Evolutionary conservation across 2,329 filamentous ascomycete genomes (phyloP).

Genomic region (Venturia asperata): DNA sequence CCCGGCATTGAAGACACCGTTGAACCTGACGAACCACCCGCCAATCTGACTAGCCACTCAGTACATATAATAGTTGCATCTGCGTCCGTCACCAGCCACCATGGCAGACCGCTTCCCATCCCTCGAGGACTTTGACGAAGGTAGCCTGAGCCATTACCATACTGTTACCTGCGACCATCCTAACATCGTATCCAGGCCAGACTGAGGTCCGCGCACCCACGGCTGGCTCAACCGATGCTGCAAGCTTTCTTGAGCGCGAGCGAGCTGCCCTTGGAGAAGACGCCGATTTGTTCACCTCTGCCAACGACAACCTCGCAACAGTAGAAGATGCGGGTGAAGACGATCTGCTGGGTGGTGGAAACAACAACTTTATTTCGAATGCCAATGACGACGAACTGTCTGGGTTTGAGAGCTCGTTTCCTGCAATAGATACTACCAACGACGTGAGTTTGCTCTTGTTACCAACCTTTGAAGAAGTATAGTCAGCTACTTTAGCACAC

Average conservation of each 20-base stretch:
- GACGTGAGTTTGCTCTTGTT: slow-evolving; percentile 47
- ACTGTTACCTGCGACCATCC: not conserved
- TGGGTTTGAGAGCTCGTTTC: slow-evolving; percentile 84
- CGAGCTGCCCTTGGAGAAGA: slow-evolving; percentile 87
- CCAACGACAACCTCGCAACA: slow-evolving; percentile 61
- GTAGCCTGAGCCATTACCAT: slow-evolving; percentile 29
- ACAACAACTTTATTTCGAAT: slow-evolving; percentile 37
- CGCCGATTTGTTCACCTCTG: slow-evolving; percentile 79
- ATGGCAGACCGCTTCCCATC: slow-evolving; percentile 49
- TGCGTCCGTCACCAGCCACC: slow-evolving; percentile 23
- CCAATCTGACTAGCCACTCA: not conserved
- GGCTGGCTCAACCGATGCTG: slow-evolving; percentile 56
- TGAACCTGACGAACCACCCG: slow-evolving; percentile 13
- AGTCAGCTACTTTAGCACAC: not conserved
- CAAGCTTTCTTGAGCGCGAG: slow-evolving; percentile 80
- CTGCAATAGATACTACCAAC: slow-evolving; percentile 67
- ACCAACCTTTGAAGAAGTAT: not conserved
- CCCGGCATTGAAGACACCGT: not conserved
- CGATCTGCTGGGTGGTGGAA: slow-evolving; percentile 63
- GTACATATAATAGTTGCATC: not conserved
- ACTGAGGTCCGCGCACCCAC: slow-evolving; percentile 53
- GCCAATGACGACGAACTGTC: slow-evolving; percentile 46
- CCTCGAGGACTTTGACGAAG: slow-evolving; percentile 47
- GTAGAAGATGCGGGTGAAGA: slow-evolving; percentile 58
- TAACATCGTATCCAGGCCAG: slow-evolving; percentile 49